Evolutionary conservation across 2,329 filamentous ascomycete species (phyloP), one percentile per base, ranked within the genome.

Genomic region (Coniosporium tulheliwenetii): DNA sequence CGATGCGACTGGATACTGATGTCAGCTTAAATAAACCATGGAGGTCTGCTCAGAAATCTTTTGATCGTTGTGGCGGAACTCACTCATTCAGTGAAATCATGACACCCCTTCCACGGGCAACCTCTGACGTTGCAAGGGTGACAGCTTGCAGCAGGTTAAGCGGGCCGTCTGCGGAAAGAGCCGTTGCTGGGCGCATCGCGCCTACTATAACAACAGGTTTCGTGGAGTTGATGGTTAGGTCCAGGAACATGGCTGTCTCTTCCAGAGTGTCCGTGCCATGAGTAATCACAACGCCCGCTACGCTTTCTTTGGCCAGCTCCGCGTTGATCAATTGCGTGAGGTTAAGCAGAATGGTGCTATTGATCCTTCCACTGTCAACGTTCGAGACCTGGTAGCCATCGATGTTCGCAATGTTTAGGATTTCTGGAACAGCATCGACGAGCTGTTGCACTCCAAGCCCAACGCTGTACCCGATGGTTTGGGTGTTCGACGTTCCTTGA

Each of bases 201-300:
- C 75, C 75, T 1, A 75, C 75, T 16, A 75, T 51, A 3, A 79
- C 65, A 5, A 79, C 63, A 1, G 75, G 75, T 53, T 79, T 78
- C 29, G 63, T 62, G 36, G 66, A 71, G 47, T 67, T 67, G 30
- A 77, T 53, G 0, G 71, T 75, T 3, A 72, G 56, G 45, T 78
- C 70, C 8, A 79, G 58, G 59, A 77, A 78, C 59, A 79, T 78
- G 8, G 74, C 71, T 0, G 71, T 70, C 54, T 79, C 75, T 49
- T 79, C 75, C 1, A 80, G 61, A 0, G 73, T 77, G 49, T 81
- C 77, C 8, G 77, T 80, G 38, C 77, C 76, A 48, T 80, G 76
- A 0, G 76, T 79, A 40, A 81, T 59, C 5, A 79, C 71, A 5
- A 69, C 71, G 31, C 73, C 56, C 8, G 54, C 48, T 33, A 65